Evolutionary conservation across 108 stramenopile genomes (phyloP).

Genomic region (Nitzschia sp.): DNA sequence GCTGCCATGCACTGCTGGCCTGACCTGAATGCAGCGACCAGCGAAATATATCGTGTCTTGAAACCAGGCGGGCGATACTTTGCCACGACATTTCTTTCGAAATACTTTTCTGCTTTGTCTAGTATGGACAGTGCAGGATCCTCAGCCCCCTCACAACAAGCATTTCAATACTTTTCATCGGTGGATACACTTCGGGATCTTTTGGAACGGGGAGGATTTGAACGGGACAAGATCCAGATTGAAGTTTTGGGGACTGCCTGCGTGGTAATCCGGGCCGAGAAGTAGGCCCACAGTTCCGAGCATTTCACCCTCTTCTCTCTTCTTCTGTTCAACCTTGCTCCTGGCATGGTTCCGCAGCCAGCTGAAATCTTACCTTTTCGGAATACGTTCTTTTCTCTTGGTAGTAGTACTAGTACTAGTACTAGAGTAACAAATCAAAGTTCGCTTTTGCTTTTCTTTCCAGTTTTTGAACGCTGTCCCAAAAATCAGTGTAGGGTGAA

Average conservation of each 20-base stretch:
- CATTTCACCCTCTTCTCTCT: too few relatives aligned
- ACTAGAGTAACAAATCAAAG: too few relatives aligned
- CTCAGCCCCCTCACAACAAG: slow-evolving; percentile 57
- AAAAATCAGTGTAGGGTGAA: too few relatives aligned
- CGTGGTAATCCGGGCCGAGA: slow-evolving; percentile 81
- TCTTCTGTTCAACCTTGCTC: too few relatives aligned
- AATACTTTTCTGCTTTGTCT: slow-evolving; percentile 56
- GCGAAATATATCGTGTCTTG: slow-evolving; percentile 89
- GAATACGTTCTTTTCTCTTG: too few relatives aligned
- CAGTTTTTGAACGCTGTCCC: too few relatives aligned
- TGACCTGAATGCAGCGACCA: slow-evolving; percentile 70
- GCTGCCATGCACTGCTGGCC: slow-evolving; percentile 99
- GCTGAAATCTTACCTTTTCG: too few relatives aligned
- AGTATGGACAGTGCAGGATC: slow-evolving; percentile 36
- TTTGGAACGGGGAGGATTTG: slow-evolving; percentile 72
- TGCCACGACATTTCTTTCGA: slow-evolving; percentile 90
- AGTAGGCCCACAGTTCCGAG: too few relatives aligned
- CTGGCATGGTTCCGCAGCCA: too few relatives aligned
- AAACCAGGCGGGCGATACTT: slow-evolving; percentile 93
- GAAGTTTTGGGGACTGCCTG: slow-evolving; percentile 72
- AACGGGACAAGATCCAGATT: slow-evolving; percentile 65
- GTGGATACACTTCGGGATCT: slow-evolving; percentile 56
- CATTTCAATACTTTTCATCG: slow-evolving; percentile 87
- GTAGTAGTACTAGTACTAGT: too few relatives aligned
- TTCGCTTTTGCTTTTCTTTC: too few relatives aligned